Evolutionary conservation across 2,329 filamentous ascomycete genomes (phyloP).

Genomic region (Colletotrichum sp.): DNA sequence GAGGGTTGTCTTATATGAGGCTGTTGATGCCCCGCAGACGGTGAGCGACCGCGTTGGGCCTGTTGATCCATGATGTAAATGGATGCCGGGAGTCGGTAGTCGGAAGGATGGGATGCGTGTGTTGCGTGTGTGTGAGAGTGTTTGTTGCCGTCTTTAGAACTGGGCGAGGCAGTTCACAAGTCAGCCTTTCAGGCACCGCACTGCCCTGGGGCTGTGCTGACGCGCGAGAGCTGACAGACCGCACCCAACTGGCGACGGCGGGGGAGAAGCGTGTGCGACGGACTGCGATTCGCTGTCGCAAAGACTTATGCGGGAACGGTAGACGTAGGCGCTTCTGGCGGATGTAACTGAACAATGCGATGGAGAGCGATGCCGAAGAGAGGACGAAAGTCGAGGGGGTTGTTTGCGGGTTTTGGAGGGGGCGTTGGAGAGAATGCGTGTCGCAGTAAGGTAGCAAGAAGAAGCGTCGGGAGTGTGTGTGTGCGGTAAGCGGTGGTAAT

Average conservation of each 20-base stretch:
- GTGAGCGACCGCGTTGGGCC: constrained; percentile 60
- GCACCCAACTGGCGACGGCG: constrained; percentile 21
- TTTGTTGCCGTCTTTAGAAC: constrained; percentile 40
- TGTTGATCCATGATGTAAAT: constrained; percentile 45
- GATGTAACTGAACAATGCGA: background rate
- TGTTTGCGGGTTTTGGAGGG: constrained; percentile 7
- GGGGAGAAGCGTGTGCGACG: constrained; percentile 5
- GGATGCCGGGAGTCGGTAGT: constrained; percentile 8
- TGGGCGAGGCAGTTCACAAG: constrained; percentile 49
- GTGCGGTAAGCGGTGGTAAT: background rate
- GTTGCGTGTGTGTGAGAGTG: background rate
- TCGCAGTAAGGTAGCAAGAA: background rate
- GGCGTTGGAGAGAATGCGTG: background rate
- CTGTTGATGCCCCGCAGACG: constrained; percentile 62
- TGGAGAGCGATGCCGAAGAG: background rate
- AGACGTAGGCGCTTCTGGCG: background rate
- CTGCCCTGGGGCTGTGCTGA: constrained; percentile 48
- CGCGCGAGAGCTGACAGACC: constrained; percentile 32
- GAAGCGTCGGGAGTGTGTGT: background rate
- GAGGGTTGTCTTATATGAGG: constrained; percentile 69
- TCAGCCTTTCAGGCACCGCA: constrained; percentile 50
- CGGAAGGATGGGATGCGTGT: constrained; percentile 21
- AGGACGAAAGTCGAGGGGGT: background rate
- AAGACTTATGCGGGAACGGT: constrained; percentile 4
- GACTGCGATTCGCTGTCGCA: constrained; percentile 13